Conservation (phyloP, 208 protist genomes). For the Trypanosoma mega region DNA sequence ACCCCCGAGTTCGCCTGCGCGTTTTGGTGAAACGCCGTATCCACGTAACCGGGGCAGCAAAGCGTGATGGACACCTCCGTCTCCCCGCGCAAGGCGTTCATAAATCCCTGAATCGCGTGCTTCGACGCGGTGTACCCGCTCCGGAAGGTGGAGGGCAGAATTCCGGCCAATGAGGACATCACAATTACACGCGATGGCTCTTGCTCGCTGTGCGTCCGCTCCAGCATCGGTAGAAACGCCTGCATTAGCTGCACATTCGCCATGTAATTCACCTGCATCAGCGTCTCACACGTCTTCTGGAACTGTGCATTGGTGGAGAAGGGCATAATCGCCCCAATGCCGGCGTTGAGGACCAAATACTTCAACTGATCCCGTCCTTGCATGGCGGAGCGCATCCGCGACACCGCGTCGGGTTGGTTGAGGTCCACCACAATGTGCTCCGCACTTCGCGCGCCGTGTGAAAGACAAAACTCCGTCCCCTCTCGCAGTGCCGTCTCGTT, state of each 20-base stretch:
- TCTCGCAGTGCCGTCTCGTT: slow-evolving; percentile 37
- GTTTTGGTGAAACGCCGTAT: slow-evolving; percentile 80
- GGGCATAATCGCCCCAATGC: slow-evolving; percentile 65
- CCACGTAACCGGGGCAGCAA: slow-evolving; percentile 83
- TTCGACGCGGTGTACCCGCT: slow-evolving; percentile 83
- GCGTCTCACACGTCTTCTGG: slow-evolving; percentile 46
- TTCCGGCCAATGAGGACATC: slow-evolving; percentile 74
- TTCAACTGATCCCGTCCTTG: slow-evolving; percentile 27
- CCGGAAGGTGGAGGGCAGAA: slow-evolving; percentile 74
- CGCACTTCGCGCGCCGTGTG: slow-evolving; percentile 44
- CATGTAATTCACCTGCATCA: slow-evolving; percentile 90
- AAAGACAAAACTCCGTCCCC: slow-evolving; percentile 37
- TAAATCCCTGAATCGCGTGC: slow-evolving; percentile 87
- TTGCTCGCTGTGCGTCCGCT: slow-evolving; percentile 25
- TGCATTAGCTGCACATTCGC: slow-evolving; percentile 80
- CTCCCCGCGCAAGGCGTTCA: slow-evolving; percentile 83
- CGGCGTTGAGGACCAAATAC: slow-evolving; percentile 85
- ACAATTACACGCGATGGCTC: slow-evolving; percentile 67
- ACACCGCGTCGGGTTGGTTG: slow-evolving; percentile 36
- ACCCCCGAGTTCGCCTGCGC: slow-evolving; percentile 41
- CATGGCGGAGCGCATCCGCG: slow-evolving; percentile 29
- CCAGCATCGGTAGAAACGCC: slow-evolving; percentile 56
- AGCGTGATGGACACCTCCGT: slow-evolving; percentile 67
- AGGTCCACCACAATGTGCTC: slow-evolving; percentile 68
- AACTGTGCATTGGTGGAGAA: slow-evolving; percentile 58